Base-by-base conservation (phyloP, 2,329 filamentous ascomycete species). In the Claviceps sp. region DNA sequence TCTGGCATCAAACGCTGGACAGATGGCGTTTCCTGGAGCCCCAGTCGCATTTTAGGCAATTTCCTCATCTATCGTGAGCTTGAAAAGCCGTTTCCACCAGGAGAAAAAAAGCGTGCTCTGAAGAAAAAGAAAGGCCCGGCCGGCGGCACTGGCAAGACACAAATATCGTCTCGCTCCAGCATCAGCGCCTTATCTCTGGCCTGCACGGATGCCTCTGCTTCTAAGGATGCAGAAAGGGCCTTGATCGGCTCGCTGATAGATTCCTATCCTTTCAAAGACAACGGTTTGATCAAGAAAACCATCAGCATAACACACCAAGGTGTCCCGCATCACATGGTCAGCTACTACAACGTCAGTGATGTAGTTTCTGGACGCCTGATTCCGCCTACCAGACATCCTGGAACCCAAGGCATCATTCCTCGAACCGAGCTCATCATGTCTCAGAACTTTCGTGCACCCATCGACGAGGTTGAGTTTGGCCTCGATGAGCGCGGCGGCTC, bases 1-100 rank as follows among this genome's bases (percentile, higher is more conserved):
- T 94, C 89, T 0, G 89, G 89, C 5, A 95, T 95, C 70, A 94
- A 94, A 70, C 78, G 90, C 52, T 96, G 90, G 90, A 95, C 89
- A 0, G 90, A 96, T 59, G 89, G 90, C 14, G 81, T 91, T 11
- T 84, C 85, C 6, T 96, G 90, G 90, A 94, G 87, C 59, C 90
- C 90, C 0, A 94, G 84, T 66, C 83, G 86, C 16, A 91, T 94
- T 47, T 73, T 91, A 47, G 85, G 84, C 54, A 93, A 93, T 64
- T 94, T 89, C 60, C 76, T 95, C 44, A 80, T 94, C 58, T 95
- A 95, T 62, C 82, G 89, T 34, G 87, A 95, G 65, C 76, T 94
- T 44, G 80, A 86, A 56, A 81, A 84, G 60, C 82, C 84, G 0
- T 90, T 90, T 58, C 82, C 84, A 2, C 85, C 87, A 0, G 87